phyloP scores from a whole-genome alignment of 371 early-diverging fungal species.

The Chytridiales sp. region DNA sequence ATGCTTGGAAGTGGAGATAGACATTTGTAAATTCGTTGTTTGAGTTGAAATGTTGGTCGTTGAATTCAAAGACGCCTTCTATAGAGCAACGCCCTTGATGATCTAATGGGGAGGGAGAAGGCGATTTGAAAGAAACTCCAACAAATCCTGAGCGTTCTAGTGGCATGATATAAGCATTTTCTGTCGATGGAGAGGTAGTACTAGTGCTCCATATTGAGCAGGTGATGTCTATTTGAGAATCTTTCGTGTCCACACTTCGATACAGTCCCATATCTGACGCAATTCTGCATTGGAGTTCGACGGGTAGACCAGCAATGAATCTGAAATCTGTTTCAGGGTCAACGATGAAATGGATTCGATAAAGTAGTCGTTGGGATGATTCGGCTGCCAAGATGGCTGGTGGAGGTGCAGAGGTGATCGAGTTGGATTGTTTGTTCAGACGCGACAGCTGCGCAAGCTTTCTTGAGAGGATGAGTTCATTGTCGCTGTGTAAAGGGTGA shows the following conservation, averaged over 20 bases:
- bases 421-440: neutral
- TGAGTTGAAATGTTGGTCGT: constrained; percentile 3
- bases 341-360: too few species aligned
- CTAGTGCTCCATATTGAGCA: neutral
- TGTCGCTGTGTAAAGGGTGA: constrained; percentile 4
- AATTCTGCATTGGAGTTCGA: too few species aligned
- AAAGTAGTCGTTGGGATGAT: constrained; percentile 7
- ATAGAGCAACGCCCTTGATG: neutral
- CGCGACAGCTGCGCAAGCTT: neutral
- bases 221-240: too few species aligned
- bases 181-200: neutral
- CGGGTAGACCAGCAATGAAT: too few species aligned
- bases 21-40: neutral
- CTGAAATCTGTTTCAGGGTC: neutral
- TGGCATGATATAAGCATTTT: neutral
- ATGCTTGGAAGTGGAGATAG: neutral
- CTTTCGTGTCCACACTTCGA: constrained; percentile 4
- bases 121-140: too few species aligned
- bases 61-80: neutral
- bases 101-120: neutral
- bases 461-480: neutral
- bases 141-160: neutral
- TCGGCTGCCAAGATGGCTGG: neutral
- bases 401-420: neutral
- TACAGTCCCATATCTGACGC: constrained; percentile 14